Evolutionary conservation across 495 filamentous ascomycete species (phyloP).

Genomic region (Aspergillus homomorphus): DNA sequence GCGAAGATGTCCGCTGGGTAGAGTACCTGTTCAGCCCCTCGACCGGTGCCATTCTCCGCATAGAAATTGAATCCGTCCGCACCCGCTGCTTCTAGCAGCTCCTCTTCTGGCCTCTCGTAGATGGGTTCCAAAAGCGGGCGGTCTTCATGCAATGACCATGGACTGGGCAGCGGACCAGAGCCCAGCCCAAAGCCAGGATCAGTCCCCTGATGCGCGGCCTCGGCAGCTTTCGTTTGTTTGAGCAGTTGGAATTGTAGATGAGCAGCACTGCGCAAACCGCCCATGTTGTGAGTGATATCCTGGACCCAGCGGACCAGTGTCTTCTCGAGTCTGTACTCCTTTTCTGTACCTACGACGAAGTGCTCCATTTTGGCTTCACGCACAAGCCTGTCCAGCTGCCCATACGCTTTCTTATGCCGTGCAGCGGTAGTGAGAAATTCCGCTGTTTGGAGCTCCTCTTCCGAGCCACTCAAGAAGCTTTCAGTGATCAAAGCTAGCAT

Average conservation of each 20-base stretch:
- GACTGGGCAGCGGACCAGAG: slow-evolving; percentile 24
- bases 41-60: slow-evolving; percentile 14
- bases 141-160: slow-evolving; percentile 40
- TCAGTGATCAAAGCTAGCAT: slow-evolving; percentile 81
- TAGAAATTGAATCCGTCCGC: slow-evolving; percentile 17
- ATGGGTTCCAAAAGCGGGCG: slow-evolving; percentile 55
- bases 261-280: slow-evolving; percentile 86
- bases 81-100: slow-evolving; percentile 40
- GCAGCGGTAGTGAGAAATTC: slow-evolving; percentile 64
- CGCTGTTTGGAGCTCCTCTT: slow-evolving; percentile 65
- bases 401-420: slow-evolving; percentile 66
- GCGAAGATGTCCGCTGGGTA: slow-evolving; percentile 80
- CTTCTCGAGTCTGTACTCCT: slow-evolving; percentile 74
- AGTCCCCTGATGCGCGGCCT: slow-evolving; percentile 13
- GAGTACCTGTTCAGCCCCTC: slow-evolving; percentile 22
- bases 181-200: slow-evolving; percentile 13
- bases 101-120: slow-evolving; percentile 64
- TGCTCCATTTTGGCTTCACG: slow-evolving; percentile 89
- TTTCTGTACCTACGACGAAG: slow-evolving; percentile 77
- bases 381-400: slow-evolving; percentile 72
- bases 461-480: slow-evolving; percentile 81
- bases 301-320: slow-evolving; percentile 82
- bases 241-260: slow-evolving; percentile 83
- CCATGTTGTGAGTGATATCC: slow-evolving; percentile 82
- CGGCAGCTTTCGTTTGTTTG: slow-evolving; percentile 49